These are phyloP conservation scores for Fistulinella prunicolor DNA, from an alignment of 768 basidiomycete genomes.

Conservation along the genomic window DNA sequence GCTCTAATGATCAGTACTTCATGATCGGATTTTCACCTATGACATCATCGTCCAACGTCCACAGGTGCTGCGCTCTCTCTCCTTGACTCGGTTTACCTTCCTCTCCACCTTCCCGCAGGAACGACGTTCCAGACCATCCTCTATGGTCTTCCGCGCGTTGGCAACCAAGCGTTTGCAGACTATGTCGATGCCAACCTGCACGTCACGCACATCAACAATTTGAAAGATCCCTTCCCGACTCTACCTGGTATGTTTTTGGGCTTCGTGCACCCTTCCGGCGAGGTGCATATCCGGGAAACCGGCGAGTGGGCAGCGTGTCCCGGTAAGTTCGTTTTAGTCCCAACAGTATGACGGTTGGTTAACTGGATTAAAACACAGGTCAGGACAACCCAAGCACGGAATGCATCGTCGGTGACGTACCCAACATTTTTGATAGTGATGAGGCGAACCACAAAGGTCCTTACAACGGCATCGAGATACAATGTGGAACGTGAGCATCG, in stretches of 20 bases:
- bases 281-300: conserved; percentile 42
- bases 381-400: conserved; percentile 53
- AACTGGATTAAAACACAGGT: conserved; percentile 32
- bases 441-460: conserved; percentile 44
- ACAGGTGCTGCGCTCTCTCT: conserved; percentile 36
- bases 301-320: conserved; percentile 54
- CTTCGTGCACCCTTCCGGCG: conserved; percentile 39
- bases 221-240: conserved; percentile 39
- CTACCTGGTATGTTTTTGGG: conserved; percentile 33
- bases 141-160: conserved; percentile 41
- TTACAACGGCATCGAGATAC: conserved; percentile 26
- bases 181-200: conserved; percentile 45
- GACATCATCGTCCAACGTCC: neutral
- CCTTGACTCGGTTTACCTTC: conserved; percentile 37
- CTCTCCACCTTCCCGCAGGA: conserved; percentile 28
- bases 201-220: conserved; percentile 54
- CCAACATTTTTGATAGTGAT: conserved; percentile 42
- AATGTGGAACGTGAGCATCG: no score
- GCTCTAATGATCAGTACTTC: neutral
- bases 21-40: neutral
- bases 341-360: neutral
- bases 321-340: conserved; percentile 24
- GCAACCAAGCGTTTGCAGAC: conserved; percentile 58
- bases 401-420: conserved; percentile 20
- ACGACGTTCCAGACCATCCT: conserved; percentile 27